phyloP scores from a whole-genome alignment of 805 yeast species.

The Maudiozyma serrabonitensis region DNA sequence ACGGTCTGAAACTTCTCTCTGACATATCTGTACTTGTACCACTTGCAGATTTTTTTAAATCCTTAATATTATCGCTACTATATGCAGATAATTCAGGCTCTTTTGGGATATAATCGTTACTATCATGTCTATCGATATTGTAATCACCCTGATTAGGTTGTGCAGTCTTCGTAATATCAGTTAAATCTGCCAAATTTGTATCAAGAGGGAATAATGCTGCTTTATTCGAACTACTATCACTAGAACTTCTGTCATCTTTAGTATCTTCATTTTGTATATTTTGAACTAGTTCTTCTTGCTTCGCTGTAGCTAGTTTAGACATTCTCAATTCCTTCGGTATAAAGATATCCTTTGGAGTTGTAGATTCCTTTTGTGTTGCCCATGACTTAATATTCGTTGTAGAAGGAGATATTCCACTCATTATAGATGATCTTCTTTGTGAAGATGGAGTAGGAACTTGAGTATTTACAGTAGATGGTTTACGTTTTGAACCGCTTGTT shows the following conservation, averaged over 20 bases:
- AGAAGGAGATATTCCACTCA: neutral
- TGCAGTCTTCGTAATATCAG: constrained; percentile 17
- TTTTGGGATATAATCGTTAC: neutral
- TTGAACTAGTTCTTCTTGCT: neutral
- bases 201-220: constrained; percentile 17
- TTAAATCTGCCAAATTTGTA: constrained; percentile 22
- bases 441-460: neutral
- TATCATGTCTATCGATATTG: neutral
- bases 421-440: neutral
- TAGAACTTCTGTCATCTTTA: neutral
- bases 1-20: neutral
- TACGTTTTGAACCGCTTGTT: no score
- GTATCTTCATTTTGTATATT: neutral
- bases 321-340: neutral
- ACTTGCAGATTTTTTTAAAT: neutral
- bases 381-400: neutral
- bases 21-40: neutral
- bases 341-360: neutral
- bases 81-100: neutral
- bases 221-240: neutral
- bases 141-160: neutral
- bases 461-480: neutral
- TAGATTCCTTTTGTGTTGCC: neutral
- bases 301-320: neutral
- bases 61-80: constrained; percentile 1